Base-by-base conservation (phyloP, 2,329 filamentous ascomycete species). In the Epichloe brachyelytri region DNA sequence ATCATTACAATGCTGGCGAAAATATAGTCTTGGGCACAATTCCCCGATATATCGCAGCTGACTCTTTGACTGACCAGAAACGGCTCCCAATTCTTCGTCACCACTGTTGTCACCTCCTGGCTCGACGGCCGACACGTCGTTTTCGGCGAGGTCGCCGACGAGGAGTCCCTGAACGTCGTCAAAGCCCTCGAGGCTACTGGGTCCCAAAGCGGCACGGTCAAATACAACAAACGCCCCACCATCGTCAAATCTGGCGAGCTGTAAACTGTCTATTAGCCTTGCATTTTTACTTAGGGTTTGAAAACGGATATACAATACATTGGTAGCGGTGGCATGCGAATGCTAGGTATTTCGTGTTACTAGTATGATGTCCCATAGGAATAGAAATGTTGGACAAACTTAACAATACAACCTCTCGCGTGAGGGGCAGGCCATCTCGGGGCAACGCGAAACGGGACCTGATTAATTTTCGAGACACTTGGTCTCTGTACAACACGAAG, bases 21-120 rank as follows among this genome's bases (percentile, higher is more conserved):
- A 43, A 15, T 8, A 43, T 3, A 26, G 40, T 2, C 12, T 8
- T n/a, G 20, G 15, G 11, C 26, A n/a, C 11, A 14, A 26, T 22
- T 26, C 19, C 20, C 2, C 20, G 10, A 10, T 15, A 44, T 4
- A 44, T 8, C 19, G 43, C 7, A n/a, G 14, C 41, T 43, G 20
- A 43, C 41, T 14, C 15, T 30, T 14, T 46, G 20, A 26, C 41
- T 39, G 4, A 11, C 3, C 15, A 95, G 93, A 70, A 98, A 98
- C 74, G 93, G 93, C 63, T 95, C 88, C 48, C 91, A 97, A 72
- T 97, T 97, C 79, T 97, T 97, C 78, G 75, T 97, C 67, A 97
- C 91, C 63, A 97, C 91, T 51, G 88, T 95, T 48, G 78, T 83
- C 54, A 97, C 93, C 54, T 83, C 83, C 51, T 95, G 95, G 78